Base-by-base conservation (phyloP, 768 basidiomycete species). In the Hydnomerulius pinastri region DNA sequence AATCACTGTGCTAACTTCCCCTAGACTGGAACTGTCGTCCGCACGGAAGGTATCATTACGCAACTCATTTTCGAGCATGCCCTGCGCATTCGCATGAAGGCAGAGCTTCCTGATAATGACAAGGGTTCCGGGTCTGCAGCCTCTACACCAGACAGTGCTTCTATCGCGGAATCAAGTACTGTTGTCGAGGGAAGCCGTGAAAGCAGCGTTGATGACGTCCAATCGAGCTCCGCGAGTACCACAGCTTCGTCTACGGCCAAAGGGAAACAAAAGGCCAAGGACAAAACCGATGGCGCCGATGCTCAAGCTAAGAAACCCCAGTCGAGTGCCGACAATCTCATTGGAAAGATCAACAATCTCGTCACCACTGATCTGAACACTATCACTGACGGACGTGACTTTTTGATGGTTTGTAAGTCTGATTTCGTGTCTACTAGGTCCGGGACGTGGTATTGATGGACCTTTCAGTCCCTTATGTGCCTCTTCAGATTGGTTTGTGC, bases 341-440 rank as follows among this genome's bases (percentile, higher is more conserved):
- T 83, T 30, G 89, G 90, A 9, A 87, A 81, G 62, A 83, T 92
- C 62, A 91, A 86, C 64, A 91, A 89, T 47, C 69, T 90, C 6
- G 79, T 88, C 28, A 82, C 87, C 7, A 82, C 83, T 41, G 63
- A 53, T 43, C 43, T 43, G 37, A 43, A 21, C 18, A 60, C 55
- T 18, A 43, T 59, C 20, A 55, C 29, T 4, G 57, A 63, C 10
- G 57, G 51, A 15, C 51, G 57, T 20, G 59, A 64, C 41, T 53
- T 61, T 41, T 33, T 65, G 13, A 18, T 43, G 32, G 9, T 47
- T 12, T 35, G 56, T 43, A 50, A 43, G 45, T 39, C n/a, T 20
- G 20, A 11, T 20, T 35, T 21, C 1, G 1, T 20, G 21, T 38
- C 21, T 24, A 7, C 17, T n/a, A 21, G n/a, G 3, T 9, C 4